A percentile compares a stretch with the other conserved stretches of the same genome.
phyloP scores from a whole-genome alignment of 306 rosid species.

The Cucumis cinereus region DNA sequence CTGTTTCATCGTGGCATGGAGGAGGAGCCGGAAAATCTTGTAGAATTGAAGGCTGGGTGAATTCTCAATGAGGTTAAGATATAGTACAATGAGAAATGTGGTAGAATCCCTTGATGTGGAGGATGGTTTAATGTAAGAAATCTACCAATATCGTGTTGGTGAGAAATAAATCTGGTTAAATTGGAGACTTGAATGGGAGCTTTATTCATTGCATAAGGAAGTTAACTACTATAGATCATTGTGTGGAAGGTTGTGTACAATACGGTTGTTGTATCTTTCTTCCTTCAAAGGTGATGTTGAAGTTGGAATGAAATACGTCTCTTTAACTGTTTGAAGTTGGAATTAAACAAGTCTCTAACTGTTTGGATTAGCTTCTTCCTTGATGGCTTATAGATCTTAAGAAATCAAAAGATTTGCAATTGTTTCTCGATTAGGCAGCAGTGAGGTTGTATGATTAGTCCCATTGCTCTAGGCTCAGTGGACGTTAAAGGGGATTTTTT shows the following conservation, averaged over 20 bases:
- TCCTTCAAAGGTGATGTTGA: background rate
- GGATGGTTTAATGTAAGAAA: background rate
- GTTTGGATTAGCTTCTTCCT: background rate
- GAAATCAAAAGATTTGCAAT: background rate
- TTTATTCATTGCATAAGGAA: background rate
- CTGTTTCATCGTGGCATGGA: background rate
- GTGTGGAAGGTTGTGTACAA: background rate
- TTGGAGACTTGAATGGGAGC: background rate
- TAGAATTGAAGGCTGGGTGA: background rate
- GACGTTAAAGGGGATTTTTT: background rate
- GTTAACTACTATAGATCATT: background rate
- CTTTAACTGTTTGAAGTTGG: background rate
- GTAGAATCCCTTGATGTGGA: background rate
- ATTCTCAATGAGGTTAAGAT: background rate
- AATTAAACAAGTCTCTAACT: background rate
- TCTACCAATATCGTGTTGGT: background rate
- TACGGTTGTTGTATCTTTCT: background rate
- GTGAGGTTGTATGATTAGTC: background rate
- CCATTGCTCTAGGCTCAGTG: too few relatives aligned
- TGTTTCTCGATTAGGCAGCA: background rate
- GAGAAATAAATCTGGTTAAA: background rate
- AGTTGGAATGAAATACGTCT: background rate
- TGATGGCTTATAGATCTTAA: background rate
- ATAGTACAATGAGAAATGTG: background rate
- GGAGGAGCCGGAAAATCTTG: background rate